These are phyloP conservation scores for Lyophyllum semitale DNA, from an alignment of 768 basidiomycete genomes.

Conservation along the genomic window DNA sequence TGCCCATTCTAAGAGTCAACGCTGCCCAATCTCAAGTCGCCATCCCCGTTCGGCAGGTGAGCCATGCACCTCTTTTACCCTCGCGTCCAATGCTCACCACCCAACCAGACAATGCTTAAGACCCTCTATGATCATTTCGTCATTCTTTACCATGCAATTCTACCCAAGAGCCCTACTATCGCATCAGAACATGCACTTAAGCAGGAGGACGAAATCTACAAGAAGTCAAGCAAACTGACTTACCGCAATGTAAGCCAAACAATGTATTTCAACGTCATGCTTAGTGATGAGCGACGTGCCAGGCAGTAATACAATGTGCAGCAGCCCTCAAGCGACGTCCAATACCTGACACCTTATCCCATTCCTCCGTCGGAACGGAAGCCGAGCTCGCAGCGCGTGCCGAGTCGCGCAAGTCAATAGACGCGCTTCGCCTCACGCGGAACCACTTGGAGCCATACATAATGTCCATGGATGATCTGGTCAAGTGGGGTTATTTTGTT, in stretches of 20 bases:
- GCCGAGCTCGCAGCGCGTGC: constrained; percentile 56
- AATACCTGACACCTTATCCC: constrained; percentile 55
- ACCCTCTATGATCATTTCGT: constrained; percentile 72
- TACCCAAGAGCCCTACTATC: constrained; percentile 55
- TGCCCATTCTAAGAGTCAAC: constrained; percentile 65
- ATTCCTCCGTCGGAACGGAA: constrained; percentile 81
- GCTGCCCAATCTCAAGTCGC: constrained; percentile 73
- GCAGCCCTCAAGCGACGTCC: constrained; percentile 52
- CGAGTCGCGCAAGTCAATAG: constrained; percentile 54
- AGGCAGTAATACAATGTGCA: constrained; percentile 55
- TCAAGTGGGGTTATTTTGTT: constrained; percentile 70
- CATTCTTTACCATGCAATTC: constrained; percentile 62
- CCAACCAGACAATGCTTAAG: constrained; percentile 68
- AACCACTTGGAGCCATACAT: constrained; percentile 58
- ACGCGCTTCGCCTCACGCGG: constrained; percentile 54
- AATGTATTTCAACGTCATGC: neutral
- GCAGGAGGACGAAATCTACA: constrained; percentile 83
- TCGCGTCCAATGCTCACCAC: constrained; percentile 10
- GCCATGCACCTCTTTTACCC: constrained; percentile 8
- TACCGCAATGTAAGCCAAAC: constrained; percentile 72
- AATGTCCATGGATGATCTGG: constrained; percentile 57
- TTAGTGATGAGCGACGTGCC: constrained; percentile 14
- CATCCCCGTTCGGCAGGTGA: constrained; percentile 72
- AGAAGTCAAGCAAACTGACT: constrained; percentile 70
- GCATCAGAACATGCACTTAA: constrained; percentile 78